Evolutionary conservation across 768 basidiomycete species (phyloP), one percentile per base, ranked within the genome.

Genomic region (Rhizopogon sp.): DNA sequence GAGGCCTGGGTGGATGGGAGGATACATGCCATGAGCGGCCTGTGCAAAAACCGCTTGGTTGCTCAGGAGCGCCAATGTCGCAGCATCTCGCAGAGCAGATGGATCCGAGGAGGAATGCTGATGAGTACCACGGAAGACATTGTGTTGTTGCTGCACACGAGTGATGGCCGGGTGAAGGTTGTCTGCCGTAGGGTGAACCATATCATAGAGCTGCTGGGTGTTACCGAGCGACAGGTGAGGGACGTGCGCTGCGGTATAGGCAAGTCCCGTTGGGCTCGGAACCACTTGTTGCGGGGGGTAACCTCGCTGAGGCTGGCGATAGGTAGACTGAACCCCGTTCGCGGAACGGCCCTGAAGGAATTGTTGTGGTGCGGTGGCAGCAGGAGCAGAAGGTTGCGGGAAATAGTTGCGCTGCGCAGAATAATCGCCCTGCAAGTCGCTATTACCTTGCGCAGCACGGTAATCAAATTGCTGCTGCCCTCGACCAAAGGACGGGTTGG

Each of bases 81-180:
- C 77, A 39, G 81, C 83, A 62, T 91, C 90, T 46, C 89, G 82
- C 39, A 90, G 75, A 8, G 83, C 79, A 35, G 88, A 87, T 3
- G 89, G 90, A 64, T 92, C 90, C 1, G 89, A 90, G 4, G 88
- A 80, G 37, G 89, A 91, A 69, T 92, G 89, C 58, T 91, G 90
- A 67, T 92, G 89, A 25, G 79, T 82, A 28, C 75, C 77, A 39
- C 87, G 85, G 74, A 87, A 90, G 43, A 78, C 78, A 60, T 83
- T 84, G 64, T 85, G 85, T 64, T 89, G 88, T 61, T 90, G 88
- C 67, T 91, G 89, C 49, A 89, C 82, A 60, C 88, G 88, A 50
- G 82, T 77, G 55, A 88, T 83, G 33, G 87, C 80, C 37, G 85
- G 79, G 64, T 83, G 78, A 50, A 78, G 82, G 57, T 75, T 76